phyloP scores from a whole-genome alignment of 2,329 filamentous ascomycete species.

The Cladosporium sp. region DNA sequence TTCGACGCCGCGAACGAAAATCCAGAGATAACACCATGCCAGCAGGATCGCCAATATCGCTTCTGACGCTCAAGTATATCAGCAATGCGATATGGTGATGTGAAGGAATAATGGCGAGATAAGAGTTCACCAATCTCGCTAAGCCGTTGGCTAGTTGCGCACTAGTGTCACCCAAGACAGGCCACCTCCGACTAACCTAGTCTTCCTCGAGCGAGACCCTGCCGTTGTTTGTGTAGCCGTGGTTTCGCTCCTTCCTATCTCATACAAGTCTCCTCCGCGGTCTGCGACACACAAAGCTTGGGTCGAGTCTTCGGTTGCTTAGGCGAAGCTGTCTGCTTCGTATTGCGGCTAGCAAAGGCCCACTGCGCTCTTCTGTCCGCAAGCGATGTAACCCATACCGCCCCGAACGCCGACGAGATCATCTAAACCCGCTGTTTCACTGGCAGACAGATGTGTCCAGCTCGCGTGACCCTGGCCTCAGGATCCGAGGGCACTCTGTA shows the following conservation, averaged over 20 bases:
- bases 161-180: neutral
- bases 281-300: neutral
- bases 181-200: neutral
- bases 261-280: neutral
- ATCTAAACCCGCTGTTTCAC: neutral
- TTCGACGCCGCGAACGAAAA: neutral
- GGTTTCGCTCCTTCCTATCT: slow-evolving; percentile 6
- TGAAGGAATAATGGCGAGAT: neutral
- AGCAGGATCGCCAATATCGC: neutral
- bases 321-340: neutral
- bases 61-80: neutral
- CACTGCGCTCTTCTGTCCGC: neutral
- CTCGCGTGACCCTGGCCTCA: slow-evolving; percentile 7
- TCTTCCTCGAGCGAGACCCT: neutral
- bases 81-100: slow-evolving; percentile 4
- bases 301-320: slow-evolving; percentile 10
- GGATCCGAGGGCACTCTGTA: slow-evolving; percentile 2
- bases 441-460: neutral
- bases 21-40: neutral
- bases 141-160: neutral
- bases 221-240: neutral
- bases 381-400: slow-evolving; percentile 12
- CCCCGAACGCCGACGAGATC: neutral
- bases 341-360: slow-evolving; percentile 1
- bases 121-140: slow-evolving; percentile 13